These are phyloP conservation scores for Penicillium decumbens DNA, from an alignment of 2,329 filamentous ascomycete genomes.

Conservation along the genomic window DNA sequence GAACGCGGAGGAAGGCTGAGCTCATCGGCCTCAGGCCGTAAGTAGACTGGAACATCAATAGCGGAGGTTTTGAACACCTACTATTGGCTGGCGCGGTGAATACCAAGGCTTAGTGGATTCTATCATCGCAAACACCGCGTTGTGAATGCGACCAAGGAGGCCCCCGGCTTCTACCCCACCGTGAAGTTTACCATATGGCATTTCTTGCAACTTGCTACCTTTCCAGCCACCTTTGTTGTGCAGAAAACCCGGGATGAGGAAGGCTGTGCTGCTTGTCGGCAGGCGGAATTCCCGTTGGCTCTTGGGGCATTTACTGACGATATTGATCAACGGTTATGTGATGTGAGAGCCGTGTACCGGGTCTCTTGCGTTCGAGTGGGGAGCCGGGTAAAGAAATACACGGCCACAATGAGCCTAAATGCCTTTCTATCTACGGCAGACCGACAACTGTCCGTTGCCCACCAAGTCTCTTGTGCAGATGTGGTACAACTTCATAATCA, in stretches of 20 bases:
- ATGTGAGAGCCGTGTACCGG: too few species aligned
- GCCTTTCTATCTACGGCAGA: background rate
- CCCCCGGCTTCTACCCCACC: background rate
- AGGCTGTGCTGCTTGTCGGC: slow-evolving; percentile 13
- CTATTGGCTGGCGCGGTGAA: slow-evolving; percentile 3
- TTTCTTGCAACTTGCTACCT: background rate
- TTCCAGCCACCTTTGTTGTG: background rate
- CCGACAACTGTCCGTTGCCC: background rate
- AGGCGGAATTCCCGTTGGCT: background rate
- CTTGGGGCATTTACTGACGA: background rate
- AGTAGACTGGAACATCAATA: background rate
- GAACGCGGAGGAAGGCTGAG: background rate
- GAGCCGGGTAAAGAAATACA: background rate
- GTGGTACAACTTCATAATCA: slow-evolving; percentile 19
- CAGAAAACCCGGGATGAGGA: slow-evolving; percentile 5
- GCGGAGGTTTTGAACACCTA: slow-evolving; percentile 7
- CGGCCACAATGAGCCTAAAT: background rate
- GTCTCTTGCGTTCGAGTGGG: too few species aligned
- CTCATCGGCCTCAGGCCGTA: background rate
- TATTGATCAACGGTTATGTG: slow-evolving; percentile 11
- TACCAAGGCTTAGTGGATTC: slow-evolving; percentile 4
- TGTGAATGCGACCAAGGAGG: background rate
- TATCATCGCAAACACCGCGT: background rate
- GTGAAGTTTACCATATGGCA: background rate
- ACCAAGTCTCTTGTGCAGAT: slow-evolving; percentile 9